Percentiles rank a stretch among this genome's conserved stretches.
Evolutionary conservation across 1,284 basidiomycete species (phyloP).

Genomic region (Coniferiporia sulphurascens): DNA sequence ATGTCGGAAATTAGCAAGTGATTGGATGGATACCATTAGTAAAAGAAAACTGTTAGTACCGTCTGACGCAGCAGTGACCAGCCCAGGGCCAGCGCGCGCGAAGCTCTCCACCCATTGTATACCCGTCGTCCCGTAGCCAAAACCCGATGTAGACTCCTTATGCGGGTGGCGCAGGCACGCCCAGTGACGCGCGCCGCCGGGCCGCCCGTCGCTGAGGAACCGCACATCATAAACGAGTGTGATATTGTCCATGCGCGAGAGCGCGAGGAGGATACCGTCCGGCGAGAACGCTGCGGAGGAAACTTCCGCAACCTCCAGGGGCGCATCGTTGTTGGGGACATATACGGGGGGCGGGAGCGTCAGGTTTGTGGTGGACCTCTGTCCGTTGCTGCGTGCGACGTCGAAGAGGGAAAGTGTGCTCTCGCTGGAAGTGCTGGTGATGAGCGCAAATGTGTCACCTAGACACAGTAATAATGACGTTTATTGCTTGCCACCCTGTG

Average conservation of each 20-base stretch:
- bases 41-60: conserved; percentile 36
- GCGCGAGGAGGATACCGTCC: conserved; percentile 54
- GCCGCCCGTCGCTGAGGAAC: conserved; percentile 45
- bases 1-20: conserved; percentile 3
- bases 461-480: conserved; percentile 17
- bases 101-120: conserved; percentile 50
- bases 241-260: conserved; percentile 55
- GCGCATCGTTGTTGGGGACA: conserved; percentile 27
- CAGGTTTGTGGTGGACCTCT: conserved; percentile 25
- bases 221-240: conserved; percentile 61
- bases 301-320: conserved; percentile 39
- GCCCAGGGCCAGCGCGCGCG: conserved; percentile 33
- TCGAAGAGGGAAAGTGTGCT: conserved; percentile 53
- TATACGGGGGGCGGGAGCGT: neutral
- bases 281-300: conserved; percentile 50
- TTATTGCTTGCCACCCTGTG: neutral
- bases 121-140: conserved; percentile 42
- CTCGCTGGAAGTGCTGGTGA: conserved; percentile 38
- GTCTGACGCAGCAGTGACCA: conserved; percentile 61
- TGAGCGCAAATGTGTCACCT: conserved; percentile 38
- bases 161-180: conserved; percentile 10
- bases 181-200: conserved; percentile 34
- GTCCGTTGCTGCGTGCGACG: conserved; percentile 30
- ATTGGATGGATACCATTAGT: neutral
- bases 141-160: conserved; percentile 27